Evolutionary conservation across 768 basidiomycete genomes (phyloP).

Genomic region (Suillus variegatus): DNA sequence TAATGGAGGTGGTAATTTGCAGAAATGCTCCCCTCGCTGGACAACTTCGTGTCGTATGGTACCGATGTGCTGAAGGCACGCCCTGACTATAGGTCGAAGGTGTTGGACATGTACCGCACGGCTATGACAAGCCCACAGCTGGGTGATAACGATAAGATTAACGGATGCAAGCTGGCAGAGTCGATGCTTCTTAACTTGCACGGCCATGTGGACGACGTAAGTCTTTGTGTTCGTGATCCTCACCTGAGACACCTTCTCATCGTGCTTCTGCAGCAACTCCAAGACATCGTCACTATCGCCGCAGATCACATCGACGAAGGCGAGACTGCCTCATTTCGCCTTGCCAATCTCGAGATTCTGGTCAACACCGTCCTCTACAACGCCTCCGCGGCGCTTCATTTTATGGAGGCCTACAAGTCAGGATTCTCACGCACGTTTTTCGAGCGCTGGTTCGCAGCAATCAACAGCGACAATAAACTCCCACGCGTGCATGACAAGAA

Average conservation of each 20-base stretch:
- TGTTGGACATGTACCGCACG: slow-evolving; percentile 81
- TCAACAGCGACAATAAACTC: slow-evolving; percentile 57
- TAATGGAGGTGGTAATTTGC: background rate
- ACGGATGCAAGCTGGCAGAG: slow-evolving; percentile 85
- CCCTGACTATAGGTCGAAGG: slow-evolving; percentile 75
- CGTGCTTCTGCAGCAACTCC: slow-evolving; percentile 50
- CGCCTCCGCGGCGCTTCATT: slow-evolving; percentile 69
- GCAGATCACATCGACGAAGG: slow-evolving; percentile 59
- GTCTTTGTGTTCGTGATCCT: slow-evolving; percentile 23
- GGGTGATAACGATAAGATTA: slow-evolving; percentile 82
- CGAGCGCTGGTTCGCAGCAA: slow-evolving; percentile 79
- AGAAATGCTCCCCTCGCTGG: slow-evolving; percentile 88
- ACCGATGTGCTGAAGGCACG: slow-evolving; percentile 71
- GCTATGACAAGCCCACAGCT: slow-evolving; percentile 68
- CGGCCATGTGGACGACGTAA: slow-evolving; percentile 76
- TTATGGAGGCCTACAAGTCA: slow-evolving; percentile 64
- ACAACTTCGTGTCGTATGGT: slow-evolving; percentile 89
- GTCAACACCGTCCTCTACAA: slow-evolving; percentile 86
- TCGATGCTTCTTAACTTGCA: slow-evolving; percentile 78
- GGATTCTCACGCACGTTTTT: slow-evolving; percentile 78
- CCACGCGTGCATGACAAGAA: slow-evolving; percentile 93
- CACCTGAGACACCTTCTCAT: background rate
- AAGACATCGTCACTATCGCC: slow-evolving; percentile 63
- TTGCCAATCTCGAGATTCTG: slow-evolving; percentile 82
- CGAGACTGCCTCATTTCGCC: slow-evolving; percentile 62